Conservation (phyloP, 164 flowering plant species). For the Vitis riparia region DNA sequence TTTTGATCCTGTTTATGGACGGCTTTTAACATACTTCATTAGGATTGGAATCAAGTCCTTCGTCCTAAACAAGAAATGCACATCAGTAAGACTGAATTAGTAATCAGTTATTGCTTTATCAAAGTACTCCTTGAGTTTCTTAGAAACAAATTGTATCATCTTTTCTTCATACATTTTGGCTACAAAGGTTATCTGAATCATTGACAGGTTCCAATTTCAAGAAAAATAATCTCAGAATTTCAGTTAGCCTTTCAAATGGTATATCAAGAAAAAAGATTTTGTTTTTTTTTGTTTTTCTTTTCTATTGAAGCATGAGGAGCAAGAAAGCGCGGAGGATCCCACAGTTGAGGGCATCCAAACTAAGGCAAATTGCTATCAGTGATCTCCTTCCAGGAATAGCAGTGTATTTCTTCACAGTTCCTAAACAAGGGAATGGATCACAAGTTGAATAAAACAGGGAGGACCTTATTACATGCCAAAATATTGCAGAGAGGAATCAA, state of each 20-base stretch:
- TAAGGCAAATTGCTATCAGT: too few relatives aligned
- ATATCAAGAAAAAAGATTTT: neutral
- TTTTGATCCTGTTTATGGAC: neutral
- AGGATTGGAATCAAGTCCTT: constrained; percentile 6
- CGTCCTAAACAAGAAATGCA: neutral
- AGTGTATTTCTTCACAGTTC: too few relatives aligned
- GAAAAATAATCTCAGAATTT: neutral
- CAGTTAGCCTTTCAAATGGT: neutral
- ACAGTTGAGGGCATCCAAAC: too few relatives aligned
- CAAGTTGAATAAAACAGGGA: neutral
- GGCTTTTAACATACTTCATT: neutral
- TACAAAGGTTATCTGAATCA: too few relatives aligned
- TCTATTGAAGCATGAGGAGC: neutral
- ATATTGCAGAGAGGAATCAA: neutral
- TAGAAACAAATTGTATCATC: too few relatives aligned
- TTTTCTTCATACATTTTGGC: too few relatives aligned
- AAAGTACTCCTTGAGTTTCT: neutral
- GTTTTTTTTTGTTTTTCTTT: neutral
- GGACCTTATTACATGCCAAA: neutral
- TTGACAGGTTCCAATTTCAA: too few relatives aligned
- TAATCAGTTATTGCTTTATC: neutral
- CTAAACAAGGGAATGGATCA: neutral
- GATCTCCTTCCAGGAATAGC: too few relatives aligned
- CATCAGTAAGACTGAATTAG: neutral
- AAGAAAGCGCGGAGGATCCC: neutral